A percentile compares a stretch with the other conserved stretches of the same genome.
Conservation (phyloP, 306 rosid species). For the Acacia acuminata region DNA sequence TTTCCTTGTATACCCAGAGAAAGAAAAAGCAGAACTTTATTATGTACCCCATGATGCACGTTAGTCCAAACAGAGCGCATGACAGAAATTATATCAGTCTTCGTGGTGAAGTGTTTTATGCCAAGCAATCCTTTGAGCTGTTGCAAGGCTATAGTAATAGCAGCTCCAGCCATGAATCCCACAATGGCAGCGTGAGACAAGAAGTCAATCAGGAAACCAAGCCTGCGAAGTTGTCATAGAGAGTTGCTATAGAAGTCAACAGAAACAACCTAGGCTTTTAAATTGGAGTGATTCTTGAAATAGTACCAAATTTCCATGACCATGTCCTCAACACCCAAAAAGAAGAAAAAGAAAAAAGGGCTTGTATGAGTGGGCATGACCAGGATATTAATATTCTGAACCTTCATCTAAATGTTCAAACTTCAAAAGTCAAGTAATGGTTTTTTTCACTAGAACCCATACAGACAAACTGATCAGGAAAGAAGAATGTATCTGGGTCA, state of each 20-base stretch:
- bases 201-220: constrained; percentile 89
- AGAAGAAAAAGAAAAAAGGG: not conserved
- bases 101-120: constrained; percentile 57
- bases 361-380: not conserved
- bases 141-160: constrained; percentile 80
- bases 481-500: not conserved
- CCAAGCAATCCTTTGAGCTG: constrained; percentile 93
- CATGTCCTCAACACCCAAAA: too few relatives aligned
- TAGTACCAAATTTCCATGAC: too few relatives aligned
- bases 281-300: too few relatives aligned
- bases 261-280: not conserved
- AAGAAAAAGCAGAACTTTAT: constrained; percentile 7
- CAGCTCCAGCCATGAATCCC: constrained; percentile 95
- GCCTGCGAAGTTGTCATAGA: constrained; percentile 40
- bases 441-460: not conserved
- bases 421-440: not conserved
- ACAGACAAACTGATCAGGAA: constrained; percentile 16
- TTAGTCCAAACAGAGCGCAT: constrained; percentile 56
- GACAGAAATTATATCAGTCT: constrained; percentile 73
- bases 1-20: not conserved
- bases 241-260: not conserved
- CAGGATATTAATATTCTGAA: not conserved
- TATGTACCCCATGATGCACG: constrained; percentile 72
- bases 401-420: not conserved
- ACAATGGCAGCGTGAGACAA: constrained; percentile 88